A percentile compares a stretch with the other conserved stretches of the same genome.
phyloP scores from a whole-genome alignment of 805 yeast species.

The Sporopachydermia lactativora region DNA sequence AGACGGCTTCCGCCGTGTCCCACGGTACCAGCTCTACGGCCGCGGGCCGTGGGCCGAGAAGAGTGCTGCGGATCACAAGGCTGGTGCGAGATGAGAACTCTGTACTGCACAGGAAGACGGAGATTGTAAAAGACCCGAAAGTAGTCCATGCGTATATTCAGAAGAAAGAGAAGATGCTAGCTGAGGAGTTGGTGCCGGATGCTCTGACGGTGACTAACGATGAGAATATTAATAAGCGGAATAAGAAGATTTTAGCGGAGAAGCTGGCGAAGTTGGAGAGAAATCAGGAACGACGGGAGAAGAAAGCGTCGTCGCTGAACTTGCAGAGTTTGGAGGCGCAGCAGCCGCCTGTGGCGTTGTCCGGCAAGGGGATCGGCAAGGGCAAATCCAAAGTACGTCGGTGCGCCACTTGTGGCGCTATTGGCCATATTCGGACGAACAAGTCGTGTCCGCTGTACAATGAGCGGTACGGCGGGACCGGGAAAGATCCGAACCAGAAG shows the following conservation, averaged over 20 bases:
- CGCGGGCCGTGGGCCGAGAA: constrained; percentile 19
- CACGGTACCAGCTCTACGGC: constrained; percentile 11
- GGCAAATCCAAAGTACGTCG: constrained; percentile 64
- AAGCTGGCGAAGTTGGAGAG: constrained; percentile 74
- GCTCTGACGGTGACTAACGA: constrained; percentile 69
- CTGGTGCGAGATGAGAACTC: constrained; percentile 77
- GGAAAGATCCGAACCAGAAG: constrained; percentile 9
- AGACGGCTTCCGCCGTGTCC: constrained; percentile 18
- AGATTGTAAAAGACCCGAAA: constrained; percentile 70
- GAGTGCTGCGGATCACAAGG: constrained; percentile 54
- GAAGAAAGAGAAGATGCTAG: constrained; percentile 53
- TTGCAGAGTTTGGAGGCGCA: constrained; percentile 35
- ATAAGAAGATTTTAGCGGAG: constrained; percentile 64
- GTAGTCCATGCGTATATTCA: constrained; percentile 75
- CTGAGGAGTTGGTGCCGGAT: constrained; percentile 52
- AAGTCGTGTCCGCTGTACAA: constrained; percentile 83
- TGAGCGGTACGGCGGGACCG: constrained; percentile 22
- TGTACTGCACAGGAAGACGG: constrained; percentile 66
- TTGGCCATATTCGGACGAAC: constrained; percentile 90
- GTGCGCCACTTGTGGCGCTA: constrained; percentile 91
- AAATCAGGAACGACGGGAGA: constrained; percentile 47
- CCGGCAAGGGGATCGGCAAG: constrained; percentile 58
- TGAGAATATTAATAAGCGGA: constrained; percentile 66
- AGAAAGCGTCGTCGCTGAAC: constrained; percentile 18
- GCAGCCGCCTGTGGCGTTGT: constrained; percentile 10